Evolutionary conservation across 305 asterid genomes (phyloP), one percentile per base, ranked within the genome.

Genomic region (Fraxinus xanthoxyloides): DNA sequence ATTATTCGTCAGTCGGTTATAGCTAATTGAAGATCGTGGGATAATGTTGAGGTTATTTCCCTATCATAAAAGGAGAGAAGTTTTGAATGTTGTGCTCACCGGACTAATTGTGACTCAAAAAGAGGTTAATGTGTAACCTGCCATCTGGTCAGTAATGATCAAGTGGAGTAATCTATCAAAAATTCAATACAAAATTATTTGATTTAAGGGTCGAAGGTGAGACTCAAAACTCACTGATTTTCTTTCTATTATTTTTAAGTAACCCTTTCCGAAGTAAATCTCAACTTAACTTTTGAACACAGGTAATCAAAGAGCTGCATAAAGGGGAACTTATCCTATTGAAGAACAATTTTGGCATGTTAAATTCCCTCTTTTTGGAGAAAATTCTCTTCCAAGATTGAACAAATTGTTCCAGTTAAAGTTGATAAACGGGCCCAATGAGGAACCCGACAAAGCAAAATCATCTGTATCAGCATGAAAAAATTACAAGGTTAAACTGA

Each of bases 371-470:
- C 86, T 76, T 46, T 43, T 79, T 77, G 79, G 83, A 81, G 77
- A 43, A 77, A 84, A 80, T 83, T 76, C 46, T 67, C 82, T 82
- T 85, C 78, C 87, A 84, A 84, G 88, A 82, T 56, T 85, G 81
- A 90, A 90, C 86, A 81, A 90, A 90, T 84, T 90, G 85, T 79
- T 87, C 85, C 77, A 82, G 85, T 86, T 88, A 43, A 86, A 76
- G 86, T 84, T 75, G 88, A 87, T 87, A 85, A 84, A 78, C 82
- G 83, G 88, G 90, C 87, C 70, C 88, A 89, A 90, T 87, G 81
- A 88, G 87, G 90, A 83, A 85, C 86, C 90, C 82, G 46, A 77
- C 85, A 84, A 77, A 83, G 75, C 86, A 81, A 79, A 86, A 86
- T 85, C 84, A 85, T 87, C 87, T 84, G 88, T 87, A 84, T 87